These are phyloP conservation scores for Galeopsis tetrahit DNA, from an alignment of 257 asterid genomes.

Conservation along the genomic window DNA sequence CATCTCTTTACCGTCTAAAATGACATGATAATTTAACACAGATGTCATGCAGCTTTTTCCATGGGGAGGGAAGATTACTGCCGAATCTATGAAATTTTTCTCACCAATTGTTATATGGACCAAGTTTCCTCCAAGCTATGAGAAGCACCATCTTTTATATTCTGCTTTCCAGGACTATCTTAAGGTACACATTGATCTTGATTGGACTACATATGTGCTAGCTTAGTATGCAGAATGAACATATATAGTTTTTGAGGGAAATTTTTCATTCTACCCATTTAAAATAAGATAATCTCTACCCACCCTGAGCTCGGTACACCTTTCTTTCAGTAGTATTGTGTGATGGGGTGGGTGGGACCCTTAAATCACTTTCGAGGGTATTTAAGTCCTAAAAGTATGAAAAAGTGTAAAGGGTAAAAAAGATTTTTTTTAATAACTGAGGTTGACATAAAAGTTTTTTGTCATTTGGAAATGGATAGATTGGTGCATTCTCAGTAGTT, in stretches of 20 bases:
- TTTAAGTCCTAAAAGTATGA: neutral
- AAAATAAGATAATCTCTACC: too few species aligned
- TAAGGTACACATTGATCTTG: constrained; percentile 54
- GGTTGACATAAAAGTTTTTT: neutral
- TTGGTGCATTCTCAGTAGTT: neutral
- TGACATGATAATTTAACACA: constrained; percentile 50
- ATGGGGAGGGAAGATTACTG: constrained; percentile 95
- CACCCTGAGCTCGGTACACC: neutral
- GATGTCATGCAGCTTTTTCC: constrained; percentile 93
- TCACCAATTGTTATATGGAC: constrained; percentile 94
- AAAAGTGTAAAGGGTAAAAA: neutral
- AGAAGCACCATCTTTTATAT: constrained; percentile 55
- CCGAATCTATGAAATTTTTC: constrained; percentile 83
- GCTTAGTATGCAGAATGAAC: neutral
- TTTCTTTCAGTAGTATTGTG: neutral
- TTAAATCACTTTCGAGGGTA: neutral
- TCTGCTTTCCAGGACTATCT: constrained; percentile 88
- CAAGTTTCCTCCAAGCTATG: constrained; percentile 62
- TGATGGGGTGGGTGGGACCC: neutral
- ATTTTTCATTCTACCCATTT: neutral
- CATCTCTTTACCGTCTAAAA: constrained; percentile 37
- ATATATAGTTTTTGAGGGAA: neutral
- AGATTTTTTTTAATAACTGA: neutral
- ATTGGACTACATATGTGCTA: constrained; percentile 24
- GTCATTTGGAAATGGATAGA: neutral